Base-by-base conservation (phyloP, 208 protist species). In the Leishmania guyanensis region DNA sequence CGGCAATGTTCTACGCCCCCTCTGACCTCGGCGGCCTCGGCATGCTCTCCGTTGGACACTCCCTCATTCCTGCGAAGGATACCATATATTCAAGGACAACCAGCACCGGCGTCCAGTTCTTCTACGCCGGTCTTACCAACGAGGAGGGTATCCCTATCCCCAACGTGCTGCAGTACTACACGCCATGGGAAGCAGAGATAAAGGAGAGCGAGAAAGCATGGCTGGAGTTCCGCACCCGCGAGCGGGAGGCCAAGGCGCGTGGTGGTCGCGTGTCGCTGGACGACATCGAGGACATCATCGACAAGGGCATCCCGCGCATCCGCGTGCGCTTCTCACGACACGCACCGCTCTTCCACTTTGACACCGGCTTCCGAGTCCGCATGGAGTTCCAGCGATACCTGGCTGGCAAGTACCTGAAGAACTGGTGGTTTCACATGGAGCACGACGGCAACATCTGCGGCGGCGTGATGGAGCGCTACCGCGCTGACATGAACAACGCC, bases 1-100 rank as follows among this genome's bases (percentile, higher is more conserved):
- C 96, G 12, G 99, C 99, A 4, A 99, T 99, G 69, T 99, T 99
- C 89, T 99, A 99, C 93, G 99, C 99, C 20, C 99, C 99, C 3
- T 99, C 99, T 76, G 99, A 99, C 87, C 89, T 99, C 2, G 98
- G 98, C 83, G 98, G 98, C 48, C 90, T 99, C 17, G 99, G 99
- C 73, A 99, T 99, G 99, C 92, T 99, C 54, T 99, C 98, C 17
- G 99, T 99, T 84, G 99, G 99, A 53, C 99, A 99, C 89, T 98
- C 99, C 0, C 97, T 99, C 26, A 99, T 99, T 79, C 99, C 99
- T 9, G 98, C 99, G 72, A 97, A 97, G 62, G 99, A 99, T 88
- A 94, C 99, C 1, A 91, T 98, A 56, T 99, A 99, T 86, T 98
- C 98, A 2, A 98, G 98, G 89, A 99, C 99, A 82, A 99, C 99